Base-by-base conservation (phyloP, 2,329 filamentous ascomycete genomes). In the Ophiostoma sp. region DNA sequence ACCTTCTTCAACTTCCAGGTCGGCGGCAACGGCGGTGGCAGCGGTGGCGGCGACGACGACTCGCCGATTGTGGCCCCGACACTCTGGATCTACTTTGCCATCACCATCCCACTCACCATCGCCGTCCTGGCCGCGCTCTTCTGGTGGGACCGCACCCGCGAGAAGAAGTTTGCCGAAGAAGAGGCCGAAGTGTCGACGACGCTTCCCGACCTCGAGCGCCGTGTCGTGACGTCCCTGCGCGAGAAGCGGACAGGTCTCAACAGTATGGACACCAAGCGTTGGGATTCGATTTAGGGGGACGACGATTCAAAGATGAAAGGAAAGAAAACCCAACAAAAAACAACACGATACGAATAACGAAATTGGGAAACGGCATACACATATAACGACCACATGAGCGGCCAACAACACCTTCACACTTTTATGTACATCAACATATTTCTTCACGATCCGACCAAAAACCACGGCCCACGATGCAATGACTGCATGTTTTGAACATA, bases 71-170 rank as follows among this genome's bases (percentile, higher is more conserved):
- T 90, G 19, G 87, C 86, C 12, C 79, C 82, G 22, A 80, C 84
- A 69, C 82, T 91, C 33, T 91, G 89, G 89, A 85, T 91, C 71
- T 91, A 90, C 81, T 91, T 90, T 76, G 87, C 82, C 75, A 84
- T 90, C 71, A 89, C 88, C 2, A 79, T 91, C 12, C 89, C 89
- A 2, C 76, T 90, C 70, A 91, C 89, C 0, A 78, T 85, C 1
- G 36, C 83, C 69, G 87, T 91, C 75, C 86, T 91, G 31, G 80
- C 81, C 2, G 78, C 82, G n/a, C 90, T 89, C 88, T 82, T 86
- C 77, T 82, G 83, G 75, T 87, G 87, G 78, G 87, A 90, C 77
- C 81, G 79, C 55, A 81, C 82, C 31, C 85, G 87, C 69, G 85
- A 88, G 80, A 81, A 79, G 72, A 79, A 82, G 76, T 87, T 87